Base-by-base conservation (phyloP, 805 yeast genomes). In the Starmerella khaoyaiensis region DNA sequence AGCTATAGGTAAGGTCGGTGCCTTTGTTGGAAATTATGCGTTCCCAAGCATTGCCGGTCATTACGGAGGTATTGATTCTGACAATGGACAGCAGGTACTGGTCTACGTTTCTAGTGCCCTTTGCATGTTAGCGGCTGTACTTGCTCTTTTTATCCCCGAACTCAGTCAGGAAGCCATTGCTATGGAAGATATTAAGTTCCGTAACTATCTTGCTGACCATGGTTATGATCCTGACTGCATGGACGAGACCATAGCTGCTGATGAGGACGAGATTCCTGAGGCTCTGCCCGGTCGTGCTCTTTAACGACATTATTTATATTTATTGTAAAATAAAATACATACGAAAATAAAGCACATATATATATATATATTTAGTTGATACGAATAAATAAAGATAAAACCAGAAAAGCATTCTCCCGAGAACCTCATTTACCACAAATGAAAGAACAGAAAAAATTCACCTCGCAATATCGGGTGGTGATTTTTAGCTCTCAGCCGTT, bases 1-100 rank as follows among this genome's bases (percentile, higher is more conserved):
- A 39, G 94, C 94, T 19, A 50, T 76, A 37, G 96, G 94, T 53
- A 86, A 86, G 59, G 64, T 82, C 42, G 96, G 96, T 55, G 96
- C 94, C 1, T 84, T 86, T 55, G 79, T 76, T 21, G 95, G 95
- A 39, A 76, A 90, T 31, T 83, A 76, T 54, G 77, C 79, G 22
- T 87, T 87, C 71, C 94, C 95, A 29, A 70, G 74, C 33, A 77
- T 86, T 52, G 74, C 76, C 46, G 64, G 58, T 36, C 64, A 72
- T 46, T 72, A 72, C 37, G 81, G 80, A 28, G 66, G 67, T 27
- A 41, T 49, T 10, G 59, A 55, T 34, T 56, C 66, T 9, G 61
- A 65, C 42, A 50, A 58, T 40, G 90, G 87, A 46, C 65, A 72
- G 52, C 73, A 72, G 57, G 78, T 77, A 36, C 86, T 93, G 35